Evolutionary conservation across 495 filamentous ascomycete species (phyloP), one percentile per base, ranked within the genome.

Genomic region (Penicillium steckii): DNA sequence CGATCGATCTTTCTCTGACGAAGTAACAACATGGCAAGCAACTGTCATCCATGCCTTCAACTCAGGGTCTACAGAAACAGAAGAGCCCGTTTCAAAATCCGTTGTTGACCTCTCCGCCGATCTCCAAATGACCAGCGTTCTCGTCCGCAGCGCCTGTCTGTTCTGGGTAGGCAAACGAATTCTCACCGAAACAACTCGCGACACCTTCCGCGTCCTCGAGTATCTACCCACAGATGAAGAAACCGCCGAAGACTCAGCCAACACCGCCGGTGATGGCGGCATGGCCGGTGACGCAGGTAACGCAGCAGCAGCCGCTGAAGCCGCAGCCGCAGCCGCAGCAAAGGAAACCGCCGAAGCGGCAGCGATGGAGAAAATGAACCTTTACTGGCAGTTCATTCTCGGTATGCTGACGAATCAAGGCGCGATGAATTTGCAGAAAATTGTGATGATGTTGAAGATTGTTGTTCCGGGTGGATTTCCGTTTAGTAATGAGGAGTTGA

Each of bases 401-500:
- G 90, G 88, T 40, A 97, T 99, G 93, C 72, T 99, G 71, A 97
- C 89, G 52, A 97, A 97, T 66, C 80, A 86, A 51, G 89, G 87
- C 5, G 72, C 85, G 24, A 95, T 95, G 87, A 82, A 87, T 41
- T 63, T 90, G 53, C 79, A 80, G 61, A 83, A 89, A 69, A 92
- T 98, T 52, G 77, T 84, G 4, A 93, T 92, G 87, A 96, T 97
- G 89, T 74, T 98, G 76, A 88, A 87, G 66, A 87, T 98, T 77
- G 78, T 90, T 23, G 85, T 97, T 24, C 81, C 87, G 1, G 91
- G 89, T 12, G 89, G 90, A 6, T 97, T 96, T 61, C 84, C 89
- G 12, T 96, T 92, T 60, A 81, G 78, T 60, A 95, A 93, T 63
- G 72, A 75, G 58, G 84, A 85, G 66, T 64, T 97, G 62, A 80